These are phyloP conservation scores for Termitomyces titanicus DNA, from an alignment of 768 basidiomycete species.

Conservation along the genomic window DNA sequence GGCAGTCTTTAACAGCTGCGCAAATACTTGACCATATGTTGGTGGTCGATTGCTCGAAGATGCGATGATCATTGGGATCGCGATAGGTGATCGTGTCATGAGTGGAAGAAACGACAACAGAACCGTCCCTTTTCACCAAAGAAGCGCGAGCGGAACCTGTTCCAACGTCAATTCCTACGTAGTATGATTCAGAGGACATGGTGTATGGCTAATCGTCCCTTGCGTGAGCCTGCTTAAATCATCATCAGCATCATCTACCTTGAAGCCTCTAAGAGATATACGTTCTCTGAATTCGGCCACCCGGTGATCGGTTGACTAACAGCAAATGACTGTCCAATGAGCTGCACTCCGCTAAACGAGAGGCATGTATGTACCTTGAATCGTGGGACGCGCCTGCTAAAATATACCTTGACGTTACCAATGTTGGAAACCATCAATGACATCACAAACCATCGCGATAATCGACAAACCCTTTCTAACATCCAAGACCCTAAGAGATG, in stretches of 20 bases:
- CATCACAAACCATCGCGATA: too few species aligned
- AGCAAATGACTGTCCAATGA: too few species aligned
- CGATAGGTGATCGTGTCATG: constrained; percentile 85
- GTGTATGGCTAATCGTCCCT: background rate
- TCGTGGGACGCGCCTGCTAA: too few species aligned
- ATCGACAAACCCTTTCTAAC: too few species aligned
- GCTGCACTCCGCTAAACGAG: too few species aligned
- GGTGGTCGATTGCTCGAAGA: constrained; percentile 93
- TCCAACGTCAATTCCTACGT: constrained; percentile 82
- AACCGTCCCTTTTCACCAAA: constrained; percentile 67
- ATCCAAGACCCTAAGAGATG: background rate
- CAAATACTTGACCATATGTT: constrained; percentile 83
- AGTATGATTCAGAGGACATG: constrained; percentile 45
- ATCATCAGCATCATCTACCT: background rate
- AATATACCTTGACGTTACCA: too few species aligned
- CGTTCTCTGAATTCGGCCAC: background rate
- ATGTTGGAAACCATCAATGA: too few species aligned
- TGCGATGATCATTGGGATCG: constrained; percentile 77
- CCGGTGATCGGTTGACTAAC: too few species aligned
- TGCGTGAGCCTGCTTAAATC: background rate
- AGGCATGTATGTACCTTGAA: too few species aligned
- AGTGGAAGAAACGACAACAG: constrained; percentile 72
- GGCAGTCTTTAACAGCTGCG: constrained; percentile 56
- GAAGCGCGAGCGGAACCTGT: constrained; percentile 92
- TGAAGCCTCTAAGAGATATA: background rate